phyloP scores from a whole-genome alignment of 2,329 filamentous ascomycete genomes.

The Magnaporthiopsis incrustans region DNA sequence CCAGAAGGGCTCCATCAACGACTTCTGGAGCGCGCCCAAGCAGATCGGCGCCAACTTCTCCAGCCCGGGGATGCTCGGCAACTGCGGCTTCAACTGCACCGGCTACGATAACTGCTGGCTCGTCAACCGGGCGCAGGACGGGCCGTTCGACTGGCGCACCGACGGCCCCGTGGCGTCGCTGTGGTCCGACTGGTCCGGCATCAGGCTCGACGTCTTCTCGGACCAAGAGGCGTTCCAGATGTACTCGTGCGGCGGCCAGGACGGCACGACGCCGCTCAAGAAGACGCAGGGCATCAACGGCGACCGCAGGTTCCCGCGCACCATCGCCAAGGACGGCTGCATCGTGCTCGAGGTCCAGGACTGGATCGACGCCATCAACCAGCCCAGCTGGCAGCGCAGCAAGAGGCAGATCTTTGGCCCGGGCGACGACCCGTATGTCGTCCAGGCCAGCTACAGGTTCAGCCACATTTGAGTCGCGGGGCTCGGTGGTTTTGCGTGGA shows the following conservation, averaged over 20 bases:
- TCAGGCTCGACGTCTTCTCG: slow-evolving; percentile 70
- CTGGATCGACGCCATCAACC: slow-evolving; percentile 89
- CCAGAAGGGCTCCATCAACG: slow-evolving; percentile 58
- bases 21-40: slow-evolving; percentile 78
- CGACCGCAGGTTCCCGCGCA: slow-evolving; percentile 45
- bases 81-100: slow-evolving; percentile 75
- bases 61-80: slow-evolving; percentile 53
- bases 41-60: slow-evolving; percentile 62
- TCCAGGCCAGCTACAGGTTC: slow-evolving; percentile 55
- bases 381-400: slow-evolving; percentile 74
- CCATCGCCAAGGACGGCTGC: slow-evolving; percentile 71
- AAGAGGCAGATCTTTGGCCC: slow-evolving; percentile 53
- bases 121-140: slow-evolving; percentile 52
- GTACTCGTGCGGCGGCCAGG: slow-evolving; percentile 72
- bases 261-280: slow-evolving; percentile 65
- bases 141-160: slow-evolving; percentile 55
- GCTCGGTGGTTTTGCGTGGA: too few species aligned
- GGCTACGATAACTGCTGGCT: slow-evolving; percentile 74
- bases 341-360: slow-evolving; percentile 88
- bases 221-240: slow-evolving; percentile 87
- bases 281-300: slow-evolving; percentile 57
- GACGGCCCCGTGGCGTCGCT: slow-evolving; percentile 56
- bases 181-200: slow-evolving; percentile 69
- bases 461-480: slow-evolving; percentile 26
- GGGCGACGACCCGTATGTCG: slow-evolving; percentile 50